Conservation (phyloP, 2,329 filamentous ascomycete genomes). For the Fusarium penzigii region DNA sequence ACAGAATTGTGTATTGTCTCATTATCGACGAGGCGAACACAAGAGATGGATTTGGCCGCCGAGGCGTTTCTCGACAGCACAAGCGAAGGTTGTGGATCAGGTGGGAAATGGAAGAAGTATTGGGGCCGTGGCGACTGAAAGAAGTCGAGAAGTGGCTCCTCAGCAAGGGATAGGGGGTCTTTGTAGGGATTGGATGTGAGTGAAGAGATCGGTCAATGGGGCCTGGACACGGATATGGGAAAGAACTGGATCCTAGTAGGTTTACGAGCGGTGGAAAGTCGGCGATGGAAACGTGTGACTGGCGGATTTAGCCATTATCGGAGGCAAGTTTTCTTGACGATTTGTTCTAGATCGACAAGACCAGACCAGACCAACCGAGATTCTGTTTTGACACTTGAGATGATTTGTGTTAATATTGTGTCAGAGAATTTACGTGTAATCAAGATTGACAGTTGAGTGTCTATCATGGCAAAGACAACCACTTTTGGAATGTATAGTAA, state of each 20-base stretch:
- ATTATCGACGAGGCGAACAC: background rate
- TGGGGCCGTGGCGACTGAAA: background rate
- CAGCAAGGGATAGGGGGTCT: background rate
- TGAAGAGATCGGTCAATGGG: background rate
- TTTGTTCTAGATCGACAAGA: background rate
- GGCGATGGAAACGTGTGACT: background rate
- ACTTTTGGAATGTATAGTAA: too few relatives aligned
- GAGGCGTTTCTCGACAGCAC: background rate
- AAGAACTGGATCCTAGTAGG: background rate
- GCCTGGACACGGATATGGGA: background rate
- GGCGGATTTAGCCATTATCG: background rate
- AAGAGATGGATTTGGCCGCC: too few relatives aligned
- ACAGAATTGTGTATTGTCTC: background rate
- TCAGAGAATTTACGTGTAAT: too few relatives aligned
- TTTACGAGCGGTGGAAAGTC: background rate
- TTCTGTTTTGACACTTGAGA: too few relatives aligned
- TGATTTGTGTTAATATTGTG: too few relatives aligned
- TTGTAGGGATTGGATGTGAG: background rate
- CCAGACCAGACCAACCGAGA: background rate
- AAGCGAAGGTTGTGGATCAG: background rate
- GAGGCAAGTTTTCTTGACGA: background rate
- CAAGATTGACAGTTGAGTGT: too few relatives aligned
- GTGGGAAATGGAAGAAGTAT: background rate
- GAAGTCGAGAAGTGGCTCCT: background rate
- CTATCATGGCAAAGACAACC: too few relatives aligned